Conservation (phyloP, 2,329 filamentous ascomycete species). For the Colletotrichum destructivum region DNA sequence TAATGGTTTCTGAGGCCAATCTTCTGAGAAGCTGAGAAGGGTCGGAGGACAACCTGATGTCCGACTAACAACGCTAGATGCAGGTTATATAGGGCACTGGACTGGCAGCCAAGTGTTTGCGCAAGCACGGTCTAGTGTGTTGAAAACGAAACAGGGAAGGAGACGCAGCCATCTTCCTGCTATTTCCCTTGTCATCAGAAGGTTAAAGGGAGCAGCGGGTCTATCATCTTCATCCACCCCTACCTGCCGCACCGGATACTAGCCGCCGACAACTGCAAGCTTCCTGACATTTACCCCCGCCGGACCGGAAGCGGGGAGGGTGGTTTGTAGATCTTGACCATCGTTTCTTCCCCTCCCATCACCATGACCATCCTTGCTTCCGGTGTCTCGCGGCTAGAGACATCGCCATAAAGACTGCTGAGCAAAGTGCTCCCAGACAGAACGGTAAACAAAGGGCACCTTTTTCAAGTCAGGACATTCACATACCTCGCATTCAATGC, state of each 20-base stretch:
- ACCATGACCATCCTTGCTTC: not conserved
- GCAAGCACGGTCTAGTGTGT: conserved; percentile 6
- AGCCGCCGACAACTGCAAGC: not conserved
- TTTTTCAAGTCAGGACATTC: not conserved
- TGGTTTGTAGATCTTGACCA: conserved; percentile 27
- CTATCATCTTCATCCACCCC: not conserved
- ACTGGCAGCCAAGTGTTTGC: not conserved
- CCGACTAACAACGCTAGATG: not conserved
- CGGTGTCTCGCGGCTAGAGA: not conserved
- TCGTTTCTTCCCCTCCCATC: conserved; percentile 13
- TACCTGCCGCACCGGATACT: conserved; percentile 9
- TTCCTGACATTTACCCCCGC: conserved; percentile 4
- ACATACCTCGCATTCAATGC: not conserved
- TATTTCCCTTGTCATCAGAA: not conserved
- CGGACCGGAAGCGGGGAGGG: conserved; percentile 31
- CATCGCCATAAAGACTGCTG: not conserved
- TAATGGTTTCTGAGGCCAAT: not conserved
- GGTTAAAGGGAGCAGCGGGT: not conserved
- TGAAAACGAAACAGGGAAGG: not conserved
- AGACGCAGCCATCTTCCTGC: conserved; percentile 3
- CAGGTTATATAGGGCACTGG: not conserved
- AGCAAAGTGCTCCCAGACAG: conserved; percentile 19
- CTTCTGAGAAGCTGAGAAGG: not conserved
- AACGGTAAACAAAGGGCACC: not conserved
- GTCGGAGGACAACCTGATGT: not conserved